phyloP scores from a whole-genome alignment of 208 protist species.

The Trichomonas tenax region DNA sequence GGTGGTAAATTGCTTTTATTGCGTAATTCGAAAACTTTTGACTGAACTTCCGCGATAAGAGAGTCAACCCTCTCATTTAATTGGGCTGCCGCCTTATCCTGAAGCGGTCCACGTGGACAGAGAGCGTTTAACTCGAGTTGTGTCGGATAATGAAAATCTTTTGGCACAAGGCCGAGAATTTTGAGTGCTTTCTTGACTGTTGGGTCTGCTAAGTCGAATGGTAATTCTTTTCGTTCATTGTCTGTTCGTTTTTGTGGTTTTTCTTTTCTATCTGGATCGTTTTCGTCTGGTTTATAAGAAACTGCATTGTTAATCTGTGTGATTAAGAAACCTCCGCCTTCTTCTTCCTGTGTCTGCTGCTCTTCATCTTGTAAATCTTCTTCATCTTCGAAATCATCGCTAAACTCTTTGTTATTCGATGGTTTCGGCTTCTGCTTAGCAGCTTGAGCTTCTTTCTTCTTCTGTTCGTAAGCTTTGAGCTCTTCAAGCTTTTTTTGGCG shows the following conservation, averaged over 20 bases:
- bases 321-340: neutral
- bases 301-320: neutral
- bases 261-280: neutral
- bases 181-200: neutral
- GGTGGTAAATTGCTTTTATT: neutral
- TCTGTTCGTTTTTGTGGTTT: neutral
- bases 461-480: neutral
- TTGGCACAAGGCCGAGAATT: neutral
- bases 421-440: neutral
- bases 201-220: neutral
- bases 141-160: neutral
- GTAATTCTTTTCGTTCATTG: neutral
- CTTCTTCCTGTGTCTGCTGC: neutral
- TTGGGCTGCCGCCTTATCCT: neutral
- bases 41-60: neutral
- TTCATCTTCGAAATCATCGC: neutral
- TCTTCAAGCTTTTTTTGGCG: neutral
- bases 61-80: neutral
- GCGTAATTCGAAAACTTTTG: neutral
- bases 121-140: neutral
- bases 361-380: neutral
- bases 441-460: neutral
- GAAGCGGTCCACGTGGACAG: neutral
- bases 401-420: neutral
- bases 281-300: neutral